A percentile compares a stretch with the other conserved stretches of the same genome.
Evolutionary conservation across 768 basidiomycete genomes (phyloP).

Genomic region (Kwoniella sp.): DNA sequence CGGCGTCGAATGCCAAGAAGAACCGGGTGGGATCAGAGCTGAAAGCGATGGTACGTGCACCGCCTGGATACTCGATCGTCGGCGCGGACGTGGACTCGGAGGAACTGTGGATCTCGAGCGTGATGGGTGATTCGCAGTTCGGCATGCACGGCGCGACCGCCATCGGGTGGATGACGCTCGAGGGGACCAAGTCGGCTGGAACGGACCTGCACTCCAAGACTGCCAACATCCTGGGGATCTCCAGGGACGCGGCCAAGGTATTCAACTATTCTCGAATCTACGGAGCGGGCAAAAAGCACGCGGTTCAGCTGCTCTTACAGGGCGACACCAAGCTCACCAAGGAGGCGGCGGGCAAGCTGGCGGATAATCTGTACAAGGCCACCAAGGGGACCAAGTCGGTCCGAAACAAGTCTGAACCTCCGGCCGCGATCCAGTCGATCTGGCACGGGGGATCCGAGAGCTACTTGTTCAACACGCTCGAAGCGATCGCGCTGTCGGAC

Average conservation of each 20-base stretch:
- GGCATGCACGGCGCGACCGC: slow-evolving; percentile 94
- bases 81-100: slow-evolving; percentile 99
- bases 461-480: slow-evolving; percentile 95
- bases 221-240: slow-evolving; percentile 84
- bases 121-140: slow-evolving; percentile 98
- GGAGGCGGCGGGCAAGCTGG: slow-evolving; percentile 72
- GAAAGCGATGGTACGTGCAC: slow-evolving; percentile 95
- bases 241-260: slow-evolving; percentile 86
- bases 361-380: slow-evolving; percentile 77
- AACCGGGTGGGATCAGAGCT: slow-evolving; percentile 97
- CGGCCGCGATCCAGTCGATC: slow-evolving; percentile 54
- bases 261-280: slow-evolving; percentile 99
- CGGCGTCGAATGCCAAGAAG: slow-evolving; percentile 95
- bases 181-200: slow-evolving; percentile 88
- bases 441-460: slow-evolving; percentile 98
- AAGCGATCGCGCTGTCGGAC: slow-evolving; percentile 84
- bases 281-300: slow-evolving; percentile 95
- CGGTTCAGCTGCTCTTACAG: slow-evolving; percentile 78
- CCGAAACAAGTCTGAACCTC: slow-evolving; percentile 33
- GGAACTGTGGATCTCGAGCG: slow-evolving; percentile 97
- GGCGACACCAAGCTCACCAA: slow-evolving; percentile 72
- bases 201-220: slow-evolving; percentile 97
- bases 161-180: slow-evolving; percentile 98
- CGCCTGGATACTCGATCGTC: slow-evolving; percentile 86
- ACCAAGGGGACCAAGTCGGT: slow-evolving; percentile 68